A percentile compares a stretch with the other conserved stretches of the same genome.
These are phyloP conservation scores for Bipolaris gigantea DNA, from an alignment of 2,329 filamentous ascomycete species.

Conservation along the genomic window DNA sequence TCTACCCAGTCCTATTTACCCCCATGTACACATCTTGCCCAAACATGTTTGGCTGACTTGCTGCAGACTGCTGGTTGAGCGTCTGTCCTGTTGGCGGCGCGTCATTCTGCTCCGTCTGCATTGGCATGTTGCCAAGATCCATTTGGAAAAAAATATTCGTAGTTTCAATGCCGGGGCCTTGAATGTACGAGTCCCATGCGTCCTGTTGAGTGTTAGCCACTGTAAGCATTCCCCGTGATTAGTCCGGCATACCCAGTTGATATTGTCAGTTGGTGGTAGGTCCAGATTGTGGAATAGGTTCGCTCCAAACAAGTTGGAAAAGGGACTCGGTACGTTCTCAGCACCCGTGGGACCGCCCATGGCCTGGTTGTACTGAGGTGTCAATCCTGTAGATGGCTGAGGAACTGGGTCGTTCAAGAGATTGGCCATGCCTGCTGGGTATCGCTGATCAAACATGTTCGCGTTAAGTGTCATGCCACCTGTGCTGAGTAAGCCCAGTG, in stretches of 20 bases:
- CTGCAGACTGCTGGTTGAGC: constrained; percentile 19
- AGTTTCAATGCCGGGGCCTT: constrained; percentile 55
- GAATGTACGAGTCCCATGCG: constrained; percentile 70
- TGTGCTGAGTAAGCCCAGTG: constrained; percentile 67
- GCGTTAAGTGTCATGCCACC: constrained; percentile 60
- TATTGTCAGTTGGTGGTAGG: constrained; percentile 53
- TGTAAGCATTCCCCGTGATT: neutral
- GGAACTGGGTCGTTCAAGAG: constrained; percentile 42
- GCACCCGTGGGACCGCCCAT: constrained; percentile 33
- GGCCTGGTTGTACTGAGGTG: constrained; percentile 41
- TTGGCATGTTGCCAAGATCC: constrained; percentile 42
- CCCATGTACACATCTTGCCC: constrained; percentile 46
- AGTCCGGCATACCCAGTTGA: constrained; percentile 62
- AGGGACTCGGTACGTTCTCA: constrained; percentile 54
- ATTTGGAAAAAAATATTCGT: constrained; percentile 50
- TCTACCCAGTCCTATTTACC: constrained; percentile 28
- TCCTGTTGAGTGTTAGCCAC: constrained; percentile 43
- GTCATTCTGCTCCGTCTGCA: constrained; percentile 33
- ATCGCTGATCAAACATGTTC: constrained; percentile 47
- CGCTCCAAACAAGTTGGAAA: constrained; percentile 58
- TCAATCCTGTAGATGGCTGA: constrained; percentile 35
- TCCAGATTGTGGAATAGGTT: constrained; percentile 57
- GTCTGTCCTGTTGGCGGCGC: constrained; percentile 23
- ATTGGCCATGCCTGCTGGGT: constrained; percentile 45
- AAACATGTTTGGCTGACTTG: constrained; percentile 35